A percentile compares a stretch with the other conserved stretches of the same genome.
Conservation (phyloP, 768 basidiomycete genomes). For the Collybia sordida region DNA sequence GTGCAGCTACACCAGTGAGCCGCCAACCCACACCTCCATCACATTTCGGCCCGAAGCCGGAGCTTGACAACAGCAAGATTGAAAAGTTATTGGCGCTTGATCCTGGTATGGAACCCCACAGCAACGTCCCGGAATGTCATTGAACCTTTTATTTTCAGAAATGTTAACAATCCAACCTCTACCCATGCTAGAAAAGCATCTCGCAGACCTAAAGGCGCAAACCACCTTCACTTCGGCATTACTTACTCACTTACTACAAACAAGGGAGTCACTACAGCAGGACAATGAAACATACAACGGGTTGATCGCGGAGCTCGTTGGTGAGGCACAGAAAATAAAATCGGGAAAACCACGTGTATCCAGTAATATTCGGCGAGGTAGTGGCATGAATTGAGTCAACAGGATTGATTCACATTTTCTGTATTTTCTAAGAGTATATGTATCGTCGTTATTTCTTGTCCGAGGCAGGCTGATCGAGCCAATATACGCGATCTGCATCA, state of each 20-base stretch:
- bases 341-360: slow-evolving; percentile 55
- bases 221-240: slow-evolving; percentile 75
- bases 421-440: background rate
- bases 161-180: slow-evolving; percentile 72
- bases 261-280: slow-evolving; percentile 78
- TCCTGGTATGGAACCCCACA: slow-evolving; percentile 48
- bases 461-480: background rate
- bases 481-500: slow-evolving; percentile 8
- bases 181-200: slow-evolving; percentile 59
- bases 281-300: slow-evolving; percentile 89
- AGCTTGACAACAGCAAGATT: slow-evolving; percentile 66
- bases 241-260: slow-evolving; percentile 81
- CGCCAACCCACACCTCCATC: slow-evolving; percentile 30
- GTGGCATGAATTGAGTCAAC: slow-evolving; percentile 34
- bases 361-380: slow-evolving; percentile 41
- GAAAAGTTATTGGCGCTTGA: slow-evolving; percentile 64
- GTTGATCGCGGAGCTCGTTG: slow-evolving; percentile 89
- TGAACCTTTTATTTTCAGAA: slow-evolving; percentile 41
- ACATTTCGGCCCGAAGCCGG: slow-evolving; percentile 76
- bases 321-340: slow-evolving; percentile 85
- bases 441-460: background rate
- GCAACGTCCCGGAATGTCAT: background rate
- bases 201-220: slow-evolving; percentile 67
- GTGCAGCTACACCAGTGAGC: slow-evolving; percentile 51
- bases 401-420: background rate